phyloP scores from a whole-genome alignment of 2,329 filamentous ascomycete genomes.

The Onygenales sp. region DNA sequence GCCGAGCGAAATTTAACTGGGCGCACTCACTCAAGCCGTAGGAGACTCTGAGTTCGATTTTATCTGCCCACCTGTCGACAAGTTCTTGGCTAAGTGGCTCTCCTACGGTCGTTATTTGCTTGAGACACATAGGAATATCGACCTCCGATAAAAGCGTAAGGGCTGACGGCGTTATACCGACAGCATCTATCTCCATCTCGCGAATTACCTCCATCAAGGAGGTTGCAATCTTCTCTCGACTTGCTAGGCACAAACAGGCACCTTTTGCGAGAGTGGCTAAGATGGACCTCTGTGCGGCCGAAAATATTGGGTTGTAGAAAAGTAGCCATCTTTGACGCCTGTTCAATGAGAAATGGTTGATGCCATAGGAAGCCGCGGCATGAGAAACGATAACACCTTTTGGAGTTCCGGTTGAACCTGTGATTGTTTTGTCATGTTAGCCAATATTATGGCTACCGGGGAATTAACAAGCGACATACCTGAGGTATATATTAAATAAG shows the following conservation, averaged over 20 bases:
- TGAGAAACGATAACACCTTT: constrained; percentile 88
- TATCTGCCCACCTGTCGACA: background rate
- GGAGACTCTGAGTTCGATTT: constrained; percentile 1
- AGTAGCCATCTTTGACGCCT: constrained; percentile 12
- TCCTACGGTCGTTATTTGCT: background rate
- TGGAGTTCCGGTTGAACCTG: constrained; percentile 78
- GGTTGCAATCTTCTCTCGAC: constrained; percentile 17
- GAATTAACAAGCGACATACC: constrained; percentile 22
- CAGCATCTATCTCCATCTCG: background rate
- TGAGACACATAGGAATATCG: background rate
- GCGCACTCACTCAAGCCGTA: constrained; percentile 8
- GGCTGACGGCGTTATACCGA: background rate
- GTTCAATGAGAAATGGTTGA: constrained; percentile 23
- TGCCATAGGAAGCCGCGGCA: constrained; percentile 30
- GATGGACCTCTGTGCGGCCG: constrained; percentile 10
- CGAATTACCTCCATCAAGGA: background rate
- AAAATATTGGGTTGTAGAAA: constrained; percentile 15
- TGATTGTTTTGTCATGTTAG: too few relatives aligned
- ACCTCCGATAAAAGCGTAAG: background rate
- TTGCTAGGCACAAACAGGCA: constrained; percentile 25
- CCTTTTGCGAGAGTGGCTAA: constrained; percentile 10
- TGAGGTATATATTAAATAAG: constrained; percentile 72
- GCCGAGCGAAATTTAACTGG: background rate
- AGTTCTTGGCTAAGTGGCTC: background rate
- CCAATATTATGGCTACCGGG: too few relatives aligned